Conservation (phyloP, 495 filamentous ascomycete genomes). For the Astrocystis sublimbata region DNA sequence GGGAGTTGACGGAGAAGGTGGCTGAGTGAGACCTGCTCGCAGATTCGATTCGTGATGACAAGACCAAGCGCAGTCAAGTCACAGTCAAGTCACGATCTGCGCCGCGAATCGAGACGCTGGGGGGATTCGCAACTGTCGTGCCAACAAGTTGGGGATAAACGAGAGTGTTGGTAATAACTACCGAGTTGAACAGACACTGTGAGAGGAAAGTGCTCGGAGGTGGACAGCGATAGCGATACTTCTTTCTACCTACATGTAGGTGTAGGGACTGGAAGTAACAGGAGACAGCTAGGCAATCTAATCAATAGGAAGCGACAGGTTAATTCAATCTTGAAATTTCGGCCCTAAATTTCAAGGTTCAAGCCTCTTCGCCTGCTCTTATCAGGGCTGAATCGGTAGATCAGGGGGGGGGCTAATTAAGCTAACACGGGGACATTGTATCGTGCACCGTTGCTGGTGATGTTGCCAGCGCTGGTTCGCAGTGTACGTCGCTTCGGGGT, state of each 20-base stretch:
- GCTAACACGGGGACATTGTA: background rate
- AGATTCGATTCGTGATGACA: slow-evolving; percentile 6
- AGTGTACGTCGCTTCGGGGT: background rate
- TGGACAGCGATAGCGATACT: background rate
- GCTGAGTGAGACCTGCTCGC: slow-evolving; percentile 7
- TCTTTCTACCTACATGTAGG: no score
- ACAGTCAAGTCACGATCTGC: slow-evolving; percentile 12
- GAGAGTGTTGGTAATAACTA: slow-evolving; percentile 13
- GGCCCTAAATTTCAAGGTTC: slow-evolving; percentile 7
- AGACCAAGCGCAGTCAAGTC: background rate
- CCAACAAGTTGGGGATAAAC: slow-evolving; percentile 4
- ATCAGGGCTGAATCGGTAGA: slow-evolving; percentile 8
- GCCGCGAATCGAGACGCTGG: background rate
- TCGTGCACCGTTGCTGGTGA: background rate
- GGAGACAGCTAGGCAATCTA: slow-evolving; percentile 7
- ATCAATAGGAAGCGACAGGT: slow-evolving; percentile 9
- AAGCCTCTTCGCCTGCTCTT: no score
- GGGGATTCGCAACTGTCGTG: background rate
- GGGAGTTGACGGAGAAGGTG: slow-evolving; percentile 7
- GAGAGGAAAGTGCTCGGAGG: background rate
- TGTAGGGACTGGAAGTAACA: no score
- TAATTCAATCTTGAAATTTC: slow-evolving; percentile 16
- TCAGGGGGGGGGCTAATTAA: slow-evolving; percentile 6
- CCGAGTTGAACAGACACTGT: background rate
- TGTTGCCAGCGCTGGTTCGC: background rate